phyloP scores from a whole-genome alignment of 2,329 filamentous ascomycete species.

The Waltergamsia citrina region DNA sequence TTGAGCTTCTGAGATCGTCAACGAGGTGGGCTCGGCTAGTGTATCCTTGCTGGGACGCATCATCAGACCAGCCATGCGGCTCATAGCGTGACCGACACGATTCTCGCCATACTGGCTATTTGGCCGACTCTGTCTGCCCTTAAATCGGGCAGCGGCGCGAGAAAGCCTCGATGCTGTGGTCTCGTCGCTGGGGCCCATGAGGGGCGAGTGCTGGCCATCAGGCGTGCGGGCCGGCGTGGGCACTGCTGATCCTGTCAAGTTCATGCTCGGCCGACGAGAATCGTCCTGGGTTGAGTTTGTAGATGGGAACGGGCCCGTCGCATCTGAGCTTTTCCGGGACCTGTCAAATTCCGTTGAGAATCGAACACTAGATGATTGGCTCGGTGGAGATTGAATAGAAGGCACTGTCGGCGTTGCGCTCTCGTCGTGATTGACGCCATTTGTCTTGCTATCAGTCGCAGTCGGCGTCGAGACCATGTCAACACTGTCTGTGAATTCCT shows the following conservation, averaged over 20 bases:
- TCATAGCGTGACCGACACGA: slow-evolving; percentile 48
- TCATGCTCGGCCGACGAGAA: slow-evolving; percentile 41
- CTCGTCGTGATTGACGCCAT: not conserved
- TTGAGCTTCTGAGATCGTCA: slow-evolving; percentile 15
- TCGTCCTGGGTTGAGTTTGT: slow-evolving; percentile 19
- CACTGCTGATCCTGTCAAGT: slow-evolving; percentile 33
- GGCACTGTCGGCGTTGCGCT: slow-evolving; percentile 8
- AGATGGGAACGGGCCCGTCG: slow-evolving; percentile 29
- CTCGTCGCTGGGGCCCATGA: slow-evolving; percentile 41
- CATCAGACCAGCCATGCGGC: slow-evolving; percentile 41
- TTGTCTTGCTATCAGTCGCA: not conserved
- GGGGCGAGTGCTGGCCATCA: slow-evolving; percentile 20
- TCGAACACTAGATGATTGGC: slow-evolving; percentile 39
- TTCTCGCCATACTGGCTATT: slow-evolving; percentile 49
- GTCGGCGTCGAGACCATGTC: slow-evolving; percentile 15
- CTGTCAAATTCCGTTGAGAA: slow-evolving; percentile 46
- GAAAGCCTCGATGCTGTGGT: slow-evolving; percentile 43
- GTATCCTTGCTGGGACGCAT: slow-evolving; percentile 35
- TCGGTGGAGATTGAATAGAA: slow-evolving; percentile 11
- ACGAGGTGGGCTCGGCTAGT: slow-evolving; percentile 11
- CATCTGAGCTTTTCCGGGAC: slow-evolving; percentile 37
- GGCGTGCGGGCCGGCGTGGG: slow-evolving; percentile 26
- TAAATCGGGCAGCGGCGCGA: slow-evolving; percentile 47
- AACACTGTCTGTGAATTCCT: slow-evolving; percentile 36
- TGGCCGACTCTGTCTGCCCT: slow-evolving; percentile 40